phyloP scores from a whole-genome alignment of 495 filamentous ascomycete genomes.

The Penicillium verhagenii region DNA sequence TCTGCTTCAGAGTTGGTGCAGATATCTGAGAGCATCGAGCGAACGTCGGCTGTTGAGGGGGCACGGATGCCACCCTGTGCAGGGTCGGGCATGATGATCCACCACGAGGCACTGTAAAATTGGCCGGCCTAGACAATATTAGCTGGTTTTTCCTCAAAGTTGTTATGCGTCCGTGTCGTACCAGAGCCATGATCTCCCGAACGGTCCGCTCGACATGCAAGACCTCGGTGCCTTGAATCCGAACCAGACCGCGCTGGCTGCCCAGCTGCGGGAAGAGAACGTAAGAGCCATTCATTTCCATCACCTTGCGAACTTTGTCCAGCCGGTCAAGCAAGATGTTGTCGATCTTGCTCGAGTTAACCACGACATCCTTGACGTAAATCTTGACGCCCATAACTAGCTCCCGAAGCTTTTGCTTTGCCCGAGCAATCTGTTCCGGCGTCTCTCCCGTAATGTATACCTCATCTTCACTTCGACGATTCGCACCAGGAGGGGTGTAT shows the following conservation, averaged over 20 bases:
- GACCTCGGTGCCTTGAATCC: constrained; percentile 89
- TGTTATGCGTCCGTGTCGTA: constrained; percentile 39
- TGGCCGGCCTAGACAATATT: constrained; percentile 72
- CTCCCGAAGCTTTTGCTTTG: constrained; percentile 86
- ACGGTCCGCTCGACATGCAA: constrained; percentile 92
- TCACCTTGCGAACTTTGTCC: constrained; percentile 96
- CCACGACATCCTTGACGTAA: constrained; percentile 85
- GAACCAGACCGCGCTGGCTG: constrained; percentile 72
- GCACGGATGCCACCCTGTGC: constrained; percentile 57
- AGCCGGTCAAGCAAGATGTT: constrained; percentile 86
- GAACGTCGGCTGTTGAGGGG: constrained; percentile 73
- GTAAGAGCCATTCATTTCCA: constrained; percentile 93
- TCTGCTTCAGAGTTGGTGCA: constrained; percentile 95
- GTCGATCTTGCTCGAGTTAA: constrained; percentile 88
- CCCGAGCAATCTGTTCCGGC: constrained; percentile 73
- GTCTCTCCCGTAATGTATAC: constrained; percentile 91
- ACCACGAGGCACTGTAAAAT: constrained; percentile 98
- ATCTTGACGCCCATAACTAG: constrained; percentile 74
- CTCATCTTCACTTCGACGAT: constrained; percentile 78
- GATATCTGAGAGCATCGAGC: constrained; percentile 90
- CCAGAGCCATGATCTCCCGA: constrained; percentile 89
- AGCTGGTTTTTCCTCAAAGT: constrained; percentile 7
- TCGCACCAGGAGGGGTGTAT: constrained; percentile 77
- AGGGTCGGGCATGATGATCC: constrained; percentile 77
- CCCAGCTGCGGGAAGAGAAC: constrained; percentile 86